Evolutionary conservation across 495 filamentous ascomycete genomes (phyloP), one percentile per base, ranked within the genome.

Genomic region (Cetradonia linearis): DNA sequence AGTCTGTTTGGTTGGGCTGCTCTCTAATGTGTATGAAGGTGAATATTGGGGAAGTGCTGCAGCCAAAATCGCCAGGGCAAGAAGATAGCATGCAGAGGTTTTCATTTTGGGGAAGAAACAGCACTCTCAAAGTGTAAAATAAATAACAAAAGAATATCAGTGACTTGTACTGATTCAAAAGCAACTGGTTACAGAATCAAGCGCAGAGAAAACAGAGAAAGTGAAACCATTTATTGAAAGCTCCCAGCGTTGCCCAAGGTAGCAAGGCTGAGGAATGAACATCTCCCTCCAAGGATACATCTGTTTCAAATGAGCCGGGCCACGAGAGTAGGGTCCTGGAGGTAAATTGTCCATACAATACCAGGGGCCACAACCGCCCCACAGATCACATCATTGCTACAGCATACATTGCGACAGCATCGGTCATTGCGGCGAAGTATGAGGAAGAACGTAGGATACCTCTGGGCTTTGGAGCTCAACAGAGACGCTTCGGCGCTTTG

Each of bases 1-100:
- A 27, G n/a, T 9, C 30, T 27, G 13, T 27, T 3, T 14, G 10
- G 50, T 54, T 13, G 20, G 18, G 23, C 20, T 42, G 5, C 34
- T 23, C 3, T 40, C 20, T 25, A 13, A 18, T 30, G 33, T 7
- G 5, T 27, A 40, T 16, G 20, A 11, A 11, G 34, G 14, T 2
- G 34, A 36, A 27, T 28, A 30, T 31, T 47, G 53, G n/a, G 59
- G 59, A 3, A 37, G 48, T 11, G 59, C 59, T 47, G 27, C 48
- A 20, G 50, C 30, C 16, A 61, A 5, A 18, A 18, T 49, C 38
- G 31, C 59, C 33, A 61, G 37, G 31, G 49, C 50, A 27, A 54
- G 48, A 47, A 61, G 20, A 38, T 53, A 55, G 16, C 33, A 34
- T 18, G 20, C 49, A 34, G 37, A 42, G 40, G 28, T 53, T 31